Evolutionary conservation across 352 stramenopile species (phyloP).

Genomic region (Stramenopiles sp.): DNA sequence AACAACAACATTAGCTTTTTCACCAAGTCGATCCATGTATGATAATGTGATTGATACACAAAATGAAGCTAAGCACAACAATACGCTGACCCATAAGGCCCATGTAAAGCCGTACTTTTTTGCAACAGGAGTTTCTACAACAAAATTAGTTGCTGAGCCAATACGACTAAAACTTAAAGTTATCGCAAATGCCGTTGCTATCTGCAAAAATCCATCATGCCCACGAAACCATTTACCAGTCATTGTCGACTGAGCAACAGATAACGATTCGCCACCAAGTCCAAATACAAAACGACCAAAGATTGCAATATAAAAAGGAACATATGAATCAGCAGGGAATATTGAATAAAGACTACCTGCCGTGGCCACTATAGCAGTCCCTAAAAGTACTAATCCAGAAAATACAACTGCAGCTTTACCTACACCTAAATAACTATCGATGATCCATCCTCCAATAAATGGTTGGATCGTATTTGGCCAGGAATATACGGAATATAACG

Average conservation of each 20-base stretch:
- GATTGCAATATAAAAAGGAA: constrained; percentile 26
- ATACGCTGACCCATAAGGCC: constrained; percentile 56
- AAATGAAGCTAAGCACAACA: constrained; percentile 47
- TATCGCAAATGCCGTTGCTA: constrained; percentile 64
- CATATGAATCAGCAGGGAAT: background rate
- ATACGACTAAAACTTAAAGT: constrained; percentile 66
- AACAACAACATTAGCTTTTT: constrained; percentile 14
- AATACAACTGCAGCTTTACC: constrained; percentile 15
- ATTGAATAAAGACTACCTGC: background rate
- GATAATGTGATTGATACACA: constrained; percentile 43
- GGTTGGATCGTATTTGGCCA: constrained; percentile 47
- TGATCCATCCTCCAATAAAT: constrained; percentile 69
- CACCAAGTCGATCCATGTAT: constrained; percentile 44
- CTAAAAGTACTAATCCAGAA: background rate
- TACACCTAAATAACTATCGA: constrained; percentile 53
- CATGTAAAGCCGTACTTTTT: constrained; percentile 33
- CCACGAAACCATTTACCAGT: constrained; percentile 74
- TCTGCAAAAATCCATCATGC: constrained; percentile 52
- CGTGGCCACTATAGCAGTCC: background rate
- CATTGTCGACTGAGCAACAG: constrained; percentile 62
- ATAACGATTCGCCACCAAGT: constrained; percentile 66
- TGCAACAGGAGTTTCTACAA: constrained; percentile 51
- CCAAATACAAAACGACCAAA: constrained; percentile 66
- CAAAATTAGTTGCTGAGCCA: constrained; percentile 75
- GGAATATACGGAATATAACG: constrained; percentile 60